Conservation (phyloP, 2,329 filamentous ascomycete genomes). For the Aspergillus terreus region DNA sequence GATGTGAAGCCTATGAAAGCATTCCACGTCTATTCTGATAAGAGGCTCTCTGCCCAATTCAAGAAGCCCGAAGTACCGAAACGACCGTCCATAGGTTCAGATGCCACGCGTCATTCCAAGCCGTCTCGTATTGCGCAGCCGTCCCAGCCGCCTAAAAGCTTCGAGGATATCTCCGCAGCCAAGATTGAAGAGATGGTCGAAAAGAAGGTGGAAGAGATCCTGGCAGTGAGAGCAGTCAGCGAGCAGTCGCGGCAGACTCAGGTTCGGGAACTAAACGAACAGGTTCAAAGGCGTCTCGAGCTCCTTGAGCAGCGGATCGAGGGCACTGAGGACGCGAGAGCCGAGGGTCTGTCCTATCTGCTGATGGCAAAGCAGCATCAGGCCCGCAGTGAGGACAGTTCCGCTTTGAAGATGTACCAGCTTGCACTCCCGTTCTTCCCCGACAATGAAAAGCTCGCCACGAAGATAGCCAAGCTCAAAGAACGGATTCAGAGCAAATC, state of each 20-base stretch:
- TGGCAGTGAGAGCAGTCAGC: slow-evolving; percentile 68
- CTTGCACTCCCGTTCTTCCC: slow-evolving; percentile 82
- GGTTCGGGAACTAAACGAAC: slow-evolving; percentile 62
- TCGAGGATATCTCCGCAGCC: slow-evolving; percentile 60
- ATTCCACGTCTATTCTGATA: slow-evolving; percentile 84
- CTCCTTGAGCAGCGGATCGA: slow-evolving; percentile 84
- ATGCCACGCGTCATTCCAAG: slow-evolving; percentile 34
- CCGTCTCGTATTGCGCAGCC: slow-evolving; percentile 42
- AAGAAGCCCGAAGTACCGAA: slow-evolving; percentile 43
- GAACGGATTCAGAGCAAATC: slow-evolving; percentile 43
- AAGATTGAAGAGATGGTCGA: slow-evolving; percentile 90
- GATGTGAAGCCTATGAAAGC: slow-evolving; percentile 72
- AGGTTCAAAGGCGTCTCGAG: slow-evolving; percentile 76
- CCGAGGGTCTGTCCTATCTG: slow-evolving; percentile 78
- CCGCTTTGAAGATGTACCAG: slow-evolving; percentile 81
- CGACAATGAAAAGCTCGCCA: slow-evolving; percentile 68
- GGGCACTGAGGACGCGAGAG: slow-evolving; percentile 67
- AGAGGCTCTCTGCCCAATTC: slow-evolving; percentile 34
- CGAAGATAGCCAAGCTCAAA: slow-evolving; percentile 54
- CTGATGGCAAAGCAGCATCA: slow-evolving; percentile 92
- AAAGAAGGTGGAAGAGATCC: slow-evolving; percentile 82
- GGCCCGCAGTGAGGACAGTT: slow-evolving; percentile 72
- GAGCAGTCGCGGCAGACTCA: slow-evolving; percentile 47
- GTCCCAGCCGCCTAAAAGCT: slow-evolving; percentile 30
- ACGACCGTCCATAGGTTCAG: slow-evolving; percentile 40